A percentile compares a stretch with the other conserved stretches of the same genome.
Conservation (phyloP, 192 early-diverging fungal genomes). For the Jimgerdemannia lactiflua region DNA sequence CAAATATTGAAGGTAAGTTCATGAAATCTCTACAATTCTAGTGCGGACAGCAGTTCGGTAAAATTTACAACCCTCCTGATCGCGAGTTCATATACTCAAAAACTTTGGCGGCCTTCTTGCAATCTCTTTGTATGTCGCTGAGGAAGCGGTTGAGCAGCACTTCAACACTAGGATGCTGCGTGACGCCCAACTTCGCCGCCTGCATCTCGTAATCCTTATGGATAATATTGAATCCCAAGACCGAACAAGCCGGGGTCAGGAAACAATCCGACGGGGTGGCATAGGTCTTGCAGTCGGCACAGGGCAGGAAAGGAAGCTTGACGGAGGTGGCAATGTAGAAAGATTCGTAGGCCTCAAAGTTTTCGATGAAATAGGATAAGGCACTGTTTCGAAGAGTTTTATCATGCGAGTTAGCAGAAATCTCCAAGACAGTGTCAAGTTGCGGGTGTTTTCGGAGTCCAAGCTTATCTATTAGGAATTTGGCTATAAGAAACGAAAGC, state of each 20-base stretch:
- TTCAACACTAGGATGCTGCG: constrained; percentile 49
- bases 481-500: too few relatives aligned
- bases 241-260: constrained; percentile 48
- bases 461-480: constrained; percentile 33
- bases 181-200: constrained; percentile 63
- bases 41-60: too few relatives aligned
- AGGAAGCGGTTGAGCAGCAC: constrained; percentile 38
- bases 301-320: constrained; percentile 60
- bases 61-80: too few relatives aligned
- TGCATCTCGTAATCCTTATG: constrained; percentile 44
- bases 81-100: constrained; percentile 70
- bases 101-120: constrained; percentile 40
- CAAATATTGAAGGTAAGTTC: too few relatives aligned
- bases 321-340: constrained; percentile 48
- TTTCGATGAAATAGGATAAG: constrained; percentile 68
- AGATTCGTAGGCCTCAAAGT: constrained; percentile 56
- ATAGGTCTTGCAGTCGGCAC: constrained; percentile 21
- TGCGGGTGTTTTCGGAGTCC: constrained; percentile 44
- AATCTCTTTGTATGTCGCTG: constrained; percentile 8
- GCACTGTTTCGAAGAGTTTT: constrained; percentile 40
- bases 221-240: constrained; percentile 69
- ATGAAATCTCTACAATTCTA: too few relatives aligned
- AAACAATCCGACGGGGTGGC: constrained; percentile 62
- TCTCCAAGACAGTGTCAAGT: constrained; percentile 36
- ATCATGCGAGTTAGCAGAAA: constrained; percentile 19